A percentile compares a stretch with the other conserved stretches of the same genome.
These are phyloP conservation scores for Cantharellus anzutake DNA, from an alignment of 768 basidiomycete genomes.

Conservation along the genomic window DNA sequence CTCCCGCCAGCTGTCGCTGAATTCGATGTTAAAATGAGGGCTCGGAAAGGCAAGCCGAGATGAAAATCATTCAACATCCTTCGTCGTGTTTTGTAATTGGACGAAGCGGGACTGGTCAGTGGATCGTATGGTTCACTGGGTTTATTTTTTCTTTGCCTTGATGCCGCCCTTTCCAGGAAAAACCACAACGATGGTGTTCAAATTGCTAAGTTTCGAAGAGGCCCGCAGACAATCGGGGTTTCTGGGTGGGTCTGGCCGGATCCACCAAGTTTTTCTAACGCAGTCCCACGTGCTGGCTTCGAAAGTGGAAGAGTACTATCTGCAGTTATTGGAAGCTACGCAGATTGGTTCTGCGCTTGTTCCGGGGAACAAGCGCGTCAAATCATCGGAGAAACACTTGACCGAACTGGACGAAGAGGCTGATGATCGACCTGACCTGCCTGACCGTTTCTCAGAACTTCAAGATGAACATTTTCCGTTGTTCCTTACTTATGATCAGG, in stretches of 20 bases:
- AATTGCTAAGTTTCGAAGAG: constrained; percentile 3
- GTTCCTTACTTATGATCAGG: constrained; percentile 47
- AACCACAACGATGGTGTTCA: constrained; percentile 9
- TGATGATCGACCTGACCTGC: constrained; percentile 26
- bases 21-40: not conserved
- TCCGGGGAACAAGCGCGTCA: not conserved
- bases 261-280: constrained; percentile 8
- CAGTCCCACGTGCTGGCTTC: constrained; percentile 27
- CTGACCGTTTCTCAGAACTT: constrained; percentile 34
- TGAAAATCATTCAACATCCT: constrained; percentile 42
- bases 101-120: constrained; percentile 55
- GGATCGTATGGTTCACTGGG: not conserved
- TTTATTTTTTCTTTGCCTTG: not conserved
- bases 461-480: constrained; percentile 45
- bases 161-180: not conserved
- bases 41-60: constrained; percentile 16
- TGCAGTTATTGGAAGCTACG: constrained; percentile 29
- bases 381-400: constrained; percentile 13
- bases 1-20: not conserved
- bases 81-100: constrained; percentile 49
- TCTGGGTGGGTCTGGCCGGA: not conserved
- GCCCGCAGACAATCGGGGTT: not conserved
- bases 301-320: constrained; percentile 55
- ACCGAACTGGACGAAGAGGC: constrained; percentile 26
- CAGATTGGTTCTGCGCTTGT: constrained; percentile 7